Percentiles rank a stretch among this genome's conserved stretches.
Conservation (phyloP, 768 basidiomycete species). For the Leccinum arenicola region DNA sequence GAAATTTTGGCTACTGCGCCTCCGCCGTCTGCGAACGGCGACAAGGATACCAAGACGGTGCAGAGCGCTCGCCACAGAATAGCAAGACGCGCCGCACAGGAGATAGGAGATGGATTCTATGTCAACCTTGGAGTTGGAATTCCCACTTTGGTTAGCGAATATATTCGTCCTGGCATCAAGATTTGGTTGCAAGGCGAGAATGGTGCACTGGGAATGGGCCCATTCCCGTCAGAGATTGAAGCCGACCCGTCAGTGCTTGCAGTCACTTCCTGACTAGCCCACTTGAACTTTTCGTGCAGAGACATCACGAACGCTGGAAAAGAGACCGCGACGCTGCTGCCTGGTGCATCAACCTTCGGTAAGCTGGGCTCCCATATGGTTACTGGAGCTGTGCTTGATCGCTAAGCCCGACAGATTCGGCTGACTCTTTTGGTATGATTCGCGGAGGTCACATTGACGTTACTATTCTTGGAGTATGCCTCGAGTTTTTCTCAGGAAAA, state of each 20-base stretch:
- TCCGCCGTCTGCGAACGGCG: conserved; percentile 35
- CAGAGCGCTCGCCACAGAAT: conserved; percentile 66
- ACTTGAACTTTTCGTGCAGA: conserved; percentile 54
- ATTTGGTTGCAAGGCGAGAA: conserved; percentile 91
- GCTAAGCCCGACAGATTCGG: conserved; percentile 49
- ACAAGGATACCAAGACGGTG: conserved; percentile 48
- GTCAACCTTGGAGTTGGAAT: conserved; percentile 90
- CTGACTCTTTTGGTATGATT: conserved; percentile 95
- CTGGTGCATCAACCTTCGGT: conserved; percentile 90
- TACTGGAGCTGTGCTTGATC: conserved; percentile 20
- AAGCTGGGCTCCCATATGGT: conserved; percentile 40
- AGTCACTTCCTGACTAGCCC: not conserved
- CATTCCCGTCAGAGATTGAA: conserved; percentile 73
- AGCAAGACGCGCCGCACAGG: conserved; percentile 81
- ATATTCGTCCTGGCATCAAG: conserved; percentile 62
- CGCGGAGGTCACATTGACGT: conserved; percentile 86
- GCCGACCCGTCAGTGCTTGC: conserved; percentile 68
- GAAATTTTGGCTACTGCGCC: conserved; percentile 68
- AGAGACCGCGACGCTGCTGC: conserved; percentile 88
- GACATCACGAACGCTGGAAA: conserved; percentile 95
- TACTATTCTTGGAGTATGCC: conserved; percentile 74
- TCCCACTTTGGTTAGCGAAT: conserved; percentile 84
- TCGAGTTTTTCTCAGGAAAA: conserved; percentile 1
- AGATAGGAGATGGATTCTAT: conserved; percentile 81
- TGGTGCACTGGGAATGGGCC: conserved; percentile 83